Conservation (phyloP, 495 filamentous ascomycete genomes). For the Talaromyces liani region DNA sequence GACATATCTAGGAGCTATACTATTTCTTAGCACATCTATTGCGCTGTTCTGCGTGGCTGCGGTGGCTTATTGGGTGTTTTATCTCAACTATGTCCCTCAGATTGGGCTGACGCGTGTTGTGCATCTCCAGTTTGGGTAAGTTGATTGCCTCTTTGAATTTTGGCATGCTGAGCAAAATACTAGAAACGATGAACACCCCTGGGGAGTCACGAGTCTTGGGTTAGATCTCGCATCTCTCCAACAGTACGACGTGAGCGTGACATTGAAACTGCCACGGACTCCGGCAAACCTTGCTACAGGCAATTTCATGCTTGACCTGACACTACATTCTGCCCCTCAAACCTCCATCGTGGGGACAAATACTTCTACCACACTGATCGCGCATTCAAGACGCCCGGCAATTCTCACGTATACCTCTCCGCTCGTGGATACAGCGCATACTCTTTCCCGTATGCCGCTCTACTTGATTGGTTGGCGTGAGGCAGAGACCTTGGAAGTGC, state of each 20-base stretch:
- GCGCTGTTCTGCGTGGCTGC: constrained; percentile 56
- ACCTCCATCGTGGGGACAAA: constrained; percentile 18
- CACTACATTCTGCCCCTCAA: constrained; percentile 42
- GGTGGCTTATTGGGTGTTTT: constrained; percentile 69
- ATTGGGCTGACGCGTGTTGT: constrained; percentile 56
- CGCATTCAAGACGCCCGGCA: constrained; percentile 50
- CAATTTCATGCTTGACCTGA: constrained; percentile 92
- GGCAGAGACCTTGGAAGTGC: constrained; percentile 51
- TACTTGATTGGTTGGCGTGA: constrained; percentile 53
- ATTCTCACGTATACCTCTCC: constrained; percentile 60
- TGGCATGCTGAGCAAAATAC: background rate
- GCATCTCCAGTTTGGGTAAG: constrained; percentile 76
- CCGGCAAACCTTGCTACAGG: constrained; percentile 50
- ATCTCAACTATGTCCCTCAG: constrained; percentile 74
- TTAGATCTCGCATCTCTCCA: constrained; percentile 36
- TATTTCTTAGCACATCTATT: constrained; percentile 52
- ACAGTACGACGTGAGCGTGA: constrained; percentile 61
- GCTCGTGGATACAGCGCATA: constrained; percentile 44
- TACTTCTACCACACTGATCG: constrained; percentile 23
- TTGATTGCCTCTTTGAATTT: background rate
- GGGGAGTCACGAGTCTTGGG: constrained; percentile 34
- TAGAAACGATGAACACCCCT: constrained; percentile 31
- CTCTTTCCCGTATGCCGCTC: constrained; percentile 46
- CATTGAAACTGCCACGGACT: constrained; percentile 62
- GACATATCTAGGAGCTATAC: constrained; percentile 62